A percentile compares a stretch with the other conserved stretches of the same genome.
Conservation (phyloP, 75 land plant species). For the Pinus taeda region DNA sequence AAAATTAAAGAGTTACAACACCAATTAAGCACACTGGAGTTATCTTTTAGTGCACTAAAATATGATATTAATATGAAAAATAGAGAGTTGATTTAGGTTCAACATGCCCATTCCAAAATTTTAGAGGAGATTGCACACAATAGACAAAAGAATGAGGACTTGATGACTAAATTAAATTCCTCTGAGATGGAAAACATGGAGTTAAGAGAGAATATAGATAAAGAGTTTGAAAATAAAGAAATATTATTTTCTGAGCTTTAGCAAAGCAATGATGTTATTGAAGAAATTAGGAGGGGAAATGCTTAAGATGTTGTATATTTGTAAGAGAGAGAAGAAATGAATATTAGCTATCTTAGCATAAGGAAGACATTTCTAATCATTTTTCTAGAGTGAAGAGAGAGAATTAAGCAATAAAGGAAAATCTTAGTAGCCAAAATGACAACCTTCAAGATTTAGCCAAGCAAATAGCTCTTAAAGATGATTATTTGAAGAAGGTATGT, state of each 20-base stretch:
- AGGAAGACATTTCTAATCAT: not conserved
- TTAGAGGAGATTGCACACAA: constrained; percentile 22
- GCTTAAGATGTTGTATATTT: not conserved
- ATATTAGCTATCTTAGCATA: not conserved
- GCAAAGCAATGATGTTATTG: constrained; percentile 11
- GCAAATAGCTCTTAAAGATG: constrained; percentile 4
- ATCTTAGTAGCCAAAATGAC: not conserved
- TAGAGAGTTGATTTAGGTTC: constrained; percentile 13
- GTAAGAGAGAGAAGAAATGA: constrained; percentile 12
- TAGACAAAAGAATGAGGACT: constrained; percentile 8
- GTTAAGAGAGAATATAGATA: constrained; percentile 5
- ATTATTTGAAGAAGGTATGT: not conserved
- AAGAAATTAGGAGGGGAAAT: constrained; percentile 8
- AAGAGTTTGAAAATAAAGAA: not conserved
- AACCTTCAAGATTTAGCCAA: not conserved
- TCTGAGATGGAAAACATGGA: constrained; percentile 28
- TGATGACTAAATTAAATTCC: constrained; percentile 5
- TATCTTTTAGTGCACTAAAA: constrained; percentile 14
- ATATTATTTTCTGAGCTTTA: constrained; percentile 9
- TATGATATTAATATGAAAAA: constrained; percentile 21
- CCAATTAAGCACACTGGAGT: constrained; percentile 15
- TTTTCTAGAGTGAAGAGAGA: not conserved
- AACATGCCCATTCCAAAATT: constrained; percentile 20
- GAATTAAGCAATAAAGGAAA: constrained; percentile 10
- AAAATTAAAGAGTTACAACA: too few species aligned